Evolutionary conservation across 225 moss, liverwort and hornwort species (phyloP).

Genomic region (Asterella californica): DNA sequence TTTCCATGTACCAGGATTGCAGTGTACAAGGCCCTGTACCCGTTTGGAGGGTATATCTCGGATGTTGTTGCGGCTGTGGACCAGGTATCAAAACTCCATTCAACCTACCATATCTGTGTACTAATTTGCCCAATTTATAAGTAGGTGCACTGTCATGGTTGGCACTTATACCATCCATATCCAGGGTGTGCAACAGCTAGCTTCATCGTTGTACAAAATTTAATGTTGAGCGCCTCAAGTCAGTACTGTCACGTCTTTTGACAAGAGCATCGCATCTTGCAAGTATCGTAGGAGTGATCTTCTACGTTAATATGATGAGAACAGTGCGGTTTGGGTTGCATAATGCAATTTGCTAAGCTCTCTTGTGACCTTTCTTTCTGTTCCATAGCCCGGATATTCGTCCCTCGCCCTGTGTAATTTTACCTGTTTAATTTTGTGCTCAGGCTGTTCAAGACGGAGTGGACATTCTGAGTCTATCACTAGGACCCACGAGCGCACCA

Average conservation of each 20-base stretch:
- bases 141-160: background rate
- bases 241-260: background rate
- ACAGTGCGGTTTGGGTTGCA: no score
- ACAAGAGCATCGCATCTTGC: background rate
- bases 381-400: background rate
- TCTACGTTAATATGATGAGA: no score
- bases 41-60: slow-evolving; percentile 51
- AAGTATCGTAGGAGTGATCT: background rate
- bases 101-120: background rate
- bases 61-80: slow-evolving; percentile 53
- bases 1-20: slow-evolving; percentile 36
- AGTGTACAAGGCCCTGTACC: slow-evolving; percentile 52
- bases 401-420: background rate
- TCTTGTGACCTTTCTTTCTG: no score
- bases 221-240: background rate
- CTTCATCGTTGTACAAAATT: background rate
- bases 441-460: slow-evolving; percentile 81
- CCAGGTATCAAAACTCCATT: slow-evolving; percentile 23
- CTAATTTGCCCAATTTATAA: background rate
- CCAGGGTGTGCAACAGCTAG: background rate
- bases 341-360: background rate
- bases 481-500: slow-evolving; percentile 64
- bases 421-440: background rate
- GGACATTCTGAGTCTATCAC: slow-evolving; percentile 64
- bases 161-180: background rate